Evolutionary conservation across 1,139 yeast genomes (phyloP).

Genomic region (Scheffersomyces parashehatae): DNA sequence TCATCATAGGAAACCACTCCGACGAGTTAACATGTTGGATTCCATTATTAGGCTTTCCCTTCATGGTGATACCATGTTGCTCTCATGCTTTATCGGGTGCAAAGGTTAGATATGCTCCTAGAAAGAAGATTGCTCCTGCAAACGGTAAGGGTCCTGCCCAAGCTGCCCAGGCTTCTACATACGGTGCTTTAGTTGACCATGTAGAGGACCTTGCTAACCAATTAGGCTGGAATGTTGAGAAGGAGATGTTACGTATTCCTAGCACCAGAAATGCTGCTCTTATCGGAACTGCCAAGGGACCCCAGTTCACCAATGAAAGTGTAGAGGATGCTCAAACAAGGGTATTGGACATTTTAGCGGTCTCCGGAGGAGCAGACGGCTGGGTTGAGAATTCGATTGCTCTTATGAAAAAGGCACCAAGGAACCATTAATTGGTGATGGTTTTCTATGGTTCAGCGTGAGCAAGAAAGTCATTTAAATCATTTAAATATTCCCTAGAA

Average conservation of each 20-base stretch:
- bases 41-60: conserved; percentile 83
- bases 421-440: conserved; percentile 24
- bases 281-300: conserved; percentile 55
- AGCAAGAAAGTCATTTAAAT: no score
- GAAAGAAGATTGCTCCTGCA: conserved; percentile 12
- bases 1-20: conserved; percentile 91
- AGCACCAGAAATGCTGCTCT: conserved; percentile 93
- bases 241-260: conserved; percentile 89
- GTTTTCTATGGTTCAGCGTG: no score
- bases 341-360: conserved; percentile 58
- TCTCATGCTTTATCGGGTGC: conserved; percentile 84
- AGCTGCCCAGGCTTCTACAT: conserved; percentile 49
- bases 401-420: conserved; percentile 51
- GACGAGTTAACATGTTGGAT: conserved; percentile 97
- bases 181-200: conserved; percentile 83
- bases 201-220: conserved; percentile 65
- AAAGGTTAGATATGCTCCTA: conserved; percentile 60
- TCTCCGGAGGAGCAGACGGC: conserved; percentile 88
- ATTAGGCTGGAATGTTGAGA: conserved; percentile 83
- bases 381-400: conserved; percentile 83
- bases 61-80: conserved; percentile 93
- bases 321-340: conserved; percentile 28
- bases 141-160: conserved; percentile 5
- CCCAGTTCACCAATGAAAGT: conserved; percentile 24
- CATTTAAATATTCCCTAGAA: no score